Conservation (phyloP, 768 basidiomycete species). For the Hypsizygus marmoreus region DNA sequence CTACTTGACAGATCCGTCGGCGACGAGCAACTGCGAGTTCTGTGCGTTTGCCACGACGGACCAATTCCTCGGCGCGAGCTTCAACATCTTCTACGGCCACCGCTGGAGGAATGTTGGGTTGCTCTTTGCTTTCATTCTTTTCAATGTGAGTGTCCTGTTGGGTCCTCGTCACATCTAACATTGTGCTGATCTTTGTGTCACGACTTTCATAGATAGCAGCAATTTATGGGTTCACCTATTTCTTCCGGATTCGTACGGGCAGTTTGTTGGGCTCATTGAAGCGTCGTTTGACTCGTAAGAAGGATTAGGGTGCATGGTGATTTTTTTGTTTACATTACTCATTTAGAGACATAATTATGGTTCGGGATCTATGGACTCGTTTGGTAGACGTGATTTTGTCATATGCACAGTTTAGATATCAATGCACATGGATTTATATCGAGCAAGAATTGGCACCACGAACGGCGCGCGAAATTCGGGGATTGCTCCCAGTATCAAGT, state of each 20-base stretch:
- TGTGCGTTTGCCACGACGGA: slow-evolving; percentile 58
- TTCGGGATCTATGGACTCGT: too few relatives aligned
- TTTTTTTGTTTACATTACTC: background rate
- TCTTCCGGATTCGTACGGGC: slow-evolving; percentile 16
- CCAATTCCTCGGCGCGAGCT: slow-evolving; percentile 50
- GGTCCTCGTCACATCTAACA: background rate
- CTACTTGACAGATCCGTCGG: slow-evolving; percentile 55
- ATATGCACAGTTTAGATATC: too few relatives aligned
- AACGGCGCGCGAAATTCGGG: too few relatives aligned
- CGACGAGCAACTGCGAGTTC: slow-evolving; percentile 55
- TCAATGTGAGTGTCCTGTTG: slow-evolving; percentile 39
- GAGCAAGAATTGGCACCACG: too few relatives aligned
- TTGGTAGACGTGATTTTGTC: too few relatives aligned
- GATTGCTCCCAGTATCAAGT: too few relatives aligned
- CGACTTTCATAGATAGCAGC: slow-evolving; percentile 38
- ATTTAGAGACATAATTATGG: background rate
- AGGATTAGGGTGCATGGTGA: too few relatives aligned
- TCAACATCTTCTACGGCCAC: slow-evolving; percentile 61
- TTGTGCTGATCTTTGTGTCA: background rate
- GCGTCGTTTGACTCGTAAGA: slow-evolving; percentile 6
- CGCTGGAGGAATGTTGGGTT: slow-evolving; percentile 58
- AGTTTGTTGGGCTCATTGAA: slow-evolving; percentile 9
- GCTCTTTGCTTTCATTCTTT: slow-evolving; percentile 46
- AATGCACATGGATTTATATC: too few relatives aligned
- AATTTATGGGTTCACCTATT: slow-evolving; percentile 55